A percentile compares a stretch with the other conserved stretches of the same genome.
phyloP scores from a whole-genome alignment of 2,329 filamentous ascomycete species.

The Talaromyces pinophilus region DNA sequence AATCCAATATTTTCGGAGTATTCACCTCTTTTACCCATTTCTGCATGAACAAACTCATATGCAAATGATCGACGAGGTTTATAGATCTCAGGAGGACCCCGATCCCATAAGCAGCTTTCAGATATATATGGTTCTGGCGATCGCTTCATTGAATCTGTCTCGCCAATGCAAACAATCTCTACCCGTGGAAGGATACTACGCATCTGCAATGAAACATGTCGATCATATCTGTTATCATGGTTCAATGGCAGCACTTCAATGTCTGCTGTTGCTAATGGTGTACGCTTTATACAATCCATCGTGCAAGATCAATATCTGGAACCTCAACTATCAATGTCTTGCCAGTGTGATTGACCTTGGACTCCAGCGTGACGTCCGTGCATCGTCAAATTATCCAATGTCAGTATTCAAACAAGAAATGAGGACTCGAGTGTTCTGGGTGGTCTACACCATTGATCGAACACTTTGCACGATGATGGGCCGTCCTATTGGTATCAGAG shows the following conservation, averaged over 20 bases:
- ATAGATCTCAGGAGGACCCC: constrained; percentile 29
- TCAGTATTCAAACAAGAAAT: constrained; percentile 56
- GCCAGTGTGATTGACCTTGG: constrained; percentile 55
- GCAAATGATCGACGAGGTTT: constrained; percentile 39
- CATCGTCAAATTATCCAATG: constrained; percentile 40
- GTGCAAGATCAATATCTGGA: constrained; percentile 55
- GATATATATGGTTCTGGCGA: constrained; percentile 56
- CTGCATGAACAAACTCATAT: constrained; percentile 50
- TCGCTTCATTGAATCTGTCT: constrained; percentile 51
- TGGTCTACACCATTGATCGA: constrained; percentile 55
- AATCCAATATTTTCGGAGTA: constrained; percentile 51
- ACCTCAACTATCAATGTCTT: constrained; percentile 58
- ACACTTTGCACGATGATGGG: constrained; percentile 59
- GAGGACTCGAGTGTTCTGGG: constrained; percentile 59
- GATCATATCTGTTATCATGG: constrained; percentile 52
- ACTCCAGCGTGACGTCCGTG: constrained; percentile 53
- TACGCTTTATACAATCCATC: constrained; percentile 56
- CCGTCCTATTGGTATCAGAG: constrained; percentile 56
- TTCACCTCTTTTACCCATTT: constrained; percentile 55
- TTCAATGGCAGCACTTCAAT: constrained; percentile 54
- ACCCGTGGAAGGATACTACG: constrained; percentile 53
- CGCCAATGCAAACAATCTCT: constrained; percentile 48
- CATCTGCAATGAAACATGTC: constrained; percentile 51
- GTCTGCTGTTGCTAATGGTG: constrained; percentile 45
- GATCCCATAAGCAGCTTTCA: constrained; percentile 48